These are phyloP conservation scores for Glycyrrhiza uralensis DNA, from an alignment of 306 rosid genomes.

Conservation along the genomic window DNA sequence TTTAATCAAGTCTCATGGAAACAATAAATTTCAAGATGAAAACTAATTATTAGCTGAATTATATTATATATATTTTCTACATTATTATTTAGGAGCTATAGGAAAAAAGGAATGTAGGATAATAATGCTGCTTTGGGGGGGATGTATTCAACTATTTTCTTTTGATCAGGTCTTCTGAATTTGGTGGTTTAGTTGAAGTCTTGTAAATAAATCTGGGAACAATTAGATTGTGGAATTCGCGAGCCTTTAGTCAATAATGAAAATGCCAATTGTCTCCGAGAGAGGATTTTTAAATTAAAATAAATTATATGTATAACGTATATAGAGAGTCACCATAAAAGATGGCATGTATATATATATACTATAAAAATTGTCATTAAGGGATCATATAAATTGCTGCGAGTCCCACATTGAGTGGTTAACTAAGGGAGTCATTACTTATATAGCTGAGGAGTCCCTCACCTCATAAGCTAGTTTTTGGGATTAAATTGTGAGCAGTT, in stretches of 20 bases:
- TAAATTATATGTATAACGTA: background rate
- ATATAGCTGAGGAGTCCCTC: no score
- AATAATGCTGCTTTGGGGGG: slow-evolving; percentile 6
- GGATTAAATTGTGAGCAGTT: no score
- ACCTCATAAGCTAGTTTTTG: no score
- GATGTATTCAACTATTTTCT: slow-evolving; percentile 4
- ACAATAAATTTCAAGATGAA: no score
- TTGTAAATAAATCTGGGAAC: slow-evolving; percentile 1
- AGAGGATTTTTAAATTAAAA: no score
- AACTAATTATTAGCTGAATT: no score
- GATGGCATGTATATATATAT: background rate
- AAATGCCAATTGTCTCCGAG: background rate
- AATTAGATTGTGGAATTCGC: slow-evolving; percentile 14
- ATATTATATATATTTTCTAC: background rate
- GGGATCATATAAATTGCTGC: no score
- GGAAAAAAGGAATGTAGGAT: background rate
- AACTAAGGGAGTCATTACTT: no score
- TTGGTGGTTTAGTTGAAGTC: background rate
- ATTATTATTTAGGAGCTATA: background rate
- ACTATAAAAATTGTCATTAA: no score
- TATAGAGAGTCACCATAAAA: background rate
- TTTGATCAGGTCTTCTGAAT: slow-evolving; percentile 24
- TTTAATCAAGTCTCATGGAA: no score
- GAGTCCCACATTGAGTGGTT: no score
- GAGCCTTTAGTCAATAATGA: slow-evolving; percentile 18